Conservation (phyloP, 176 grass and related monocot species). For the Oryza longistaminata region DNA sequence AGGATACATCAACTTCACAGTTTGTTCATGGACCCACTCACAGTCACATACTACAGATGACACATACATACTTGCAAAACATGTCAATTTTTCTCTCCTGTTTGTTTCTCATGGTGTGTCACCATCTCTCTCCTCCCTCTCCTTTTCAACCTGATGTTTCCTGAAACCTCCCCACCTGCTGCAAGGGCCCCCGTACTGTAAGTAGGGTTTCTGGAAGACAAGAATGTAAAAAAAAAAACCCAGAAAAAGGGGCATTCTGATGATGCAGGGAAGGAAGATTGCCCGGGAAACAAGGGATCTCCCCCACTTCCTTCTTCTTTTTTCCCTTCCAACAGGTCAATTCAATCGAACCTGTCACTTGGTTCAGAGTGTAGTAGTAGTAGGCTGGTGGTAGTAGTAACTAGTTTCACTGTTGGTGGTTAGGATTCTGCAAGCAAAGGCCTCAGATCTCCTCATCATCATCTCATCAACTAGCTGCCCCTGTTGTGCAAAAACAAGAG, state of each 20-base stretch:
- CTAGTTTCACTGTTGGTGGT: constrained; percentile 39
- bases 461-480: constrained; percentile 52
- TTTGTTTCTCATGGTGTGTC: constrained; percentile 51
- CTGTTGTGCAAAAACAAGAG: constrained; percentile 26
- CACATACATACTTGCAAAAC: constrained; percentile 38
- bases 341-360: constrained; percentile 43
- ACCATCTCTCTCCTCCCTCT: constrained; percentile 33
- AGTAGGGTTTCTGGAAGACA: constrained; percentile 48
- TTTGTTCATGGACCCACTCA: constrained; percentile 47
- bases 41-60: constrained; percentile 44
- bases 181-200: constrained; percentile 42
- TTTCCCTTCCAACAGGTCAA: constrained; percentile 50
- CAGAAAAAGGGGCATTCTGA: constrained; percentile 17
- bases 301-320: constrained; percentile 9
- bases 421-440: constrained; percentile 43
- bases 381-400: constrained; percentile 18
- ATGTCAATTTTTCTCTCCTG: constrained; percentile 9
- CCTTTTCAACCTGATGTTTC: constrained; percentile 59
- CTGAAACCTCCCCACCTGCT: constrained; percentile 45
- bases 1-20: constrained; percentile 41
- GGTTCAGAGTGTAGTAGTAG: constrained; percentile 18
- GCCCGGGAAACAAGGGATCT: constrained; percentile 58
- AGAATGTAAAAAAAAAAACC: background rate
- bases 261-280: constrained; percentile 47
- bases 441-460: constrained; percentile 44